A percentile compares a stretch with the other conserved stretches of the same genome.
These are phyloP conservation scores for Curvularia spicifera DNA, from an alignment of 2,329 filamentous ascomycete species.

Conservation along the genomic window DNA sequence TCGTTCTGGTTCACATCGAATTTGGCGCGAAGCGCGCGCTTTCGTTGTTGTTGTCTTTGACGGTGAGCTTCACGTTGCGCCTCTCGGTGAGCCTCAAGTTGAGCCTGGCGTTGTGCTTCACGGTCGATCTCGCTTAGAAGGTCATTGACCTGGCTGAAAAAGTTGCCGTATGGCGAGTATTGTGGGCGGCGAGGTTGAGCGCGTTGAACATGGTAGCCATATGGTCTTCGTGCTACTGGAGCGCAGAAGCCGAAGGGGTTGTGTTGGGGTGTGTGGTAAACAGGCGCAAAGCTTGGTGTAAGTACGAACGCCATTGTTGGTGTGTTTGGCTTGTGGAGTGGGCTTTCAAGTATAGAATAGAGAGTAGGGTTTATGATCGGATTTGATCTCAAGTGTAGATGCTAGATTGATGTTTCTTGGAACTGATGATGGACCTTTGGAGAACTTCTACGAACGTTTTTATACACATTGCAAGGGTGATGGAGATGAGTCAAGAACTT, in stretches of 20 bases:
- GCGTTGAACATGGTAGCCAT: constrained; percentile 26
- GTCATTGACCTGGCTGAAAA: constrained; percentile 44
- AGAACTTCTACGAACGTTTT: constrained; percentile 27
- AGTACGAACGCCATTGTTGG: constrained; percentile 45
- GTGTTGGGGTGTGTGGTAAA: constrained; percentile 38
- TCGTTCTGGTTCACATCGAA: constrained; percentile 41
- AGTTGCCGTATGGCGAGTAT: constrained; percentile 39
- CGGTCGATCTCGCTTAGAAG: constrained; percentile 43
- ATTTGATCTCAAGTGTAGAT: constrained; percentile 29
- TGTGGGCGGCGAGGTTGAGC: constrained; percentile 28
- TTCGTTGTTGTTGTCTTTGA: constrained; percentile 35
- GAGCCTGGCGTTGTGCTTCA: constrained; percentile 29
- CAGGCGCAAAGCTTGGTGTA: constrained; percentile 41
- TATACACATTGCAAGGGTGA: constrained; percentile 41
- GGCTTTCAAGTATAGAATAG: constrained; percentile 7
- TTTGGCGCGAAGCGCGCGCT: constrained; percentile 38
- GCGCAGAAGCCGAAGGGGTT: constrained; percentile 38
- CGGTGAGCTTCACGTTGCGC: constrained; percentile 30
- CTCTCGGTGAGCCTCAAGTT: constrained; percentile 39
- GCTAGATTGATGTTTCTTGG: constrained; percentile 32
- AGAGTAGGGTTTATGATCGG: constrained; percentile 19
- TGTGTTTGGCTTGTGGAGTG: constrained; percentile 7
- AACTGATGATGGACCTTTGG: constrained; percentile 34
- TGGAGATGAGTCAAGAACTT: constrained; percentile 43
- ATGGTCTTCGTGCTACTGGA: constrained; percentile 28